Conservation (phyloP, 768 basidiomycete species). For the Dioszegia crocea region DNA sequence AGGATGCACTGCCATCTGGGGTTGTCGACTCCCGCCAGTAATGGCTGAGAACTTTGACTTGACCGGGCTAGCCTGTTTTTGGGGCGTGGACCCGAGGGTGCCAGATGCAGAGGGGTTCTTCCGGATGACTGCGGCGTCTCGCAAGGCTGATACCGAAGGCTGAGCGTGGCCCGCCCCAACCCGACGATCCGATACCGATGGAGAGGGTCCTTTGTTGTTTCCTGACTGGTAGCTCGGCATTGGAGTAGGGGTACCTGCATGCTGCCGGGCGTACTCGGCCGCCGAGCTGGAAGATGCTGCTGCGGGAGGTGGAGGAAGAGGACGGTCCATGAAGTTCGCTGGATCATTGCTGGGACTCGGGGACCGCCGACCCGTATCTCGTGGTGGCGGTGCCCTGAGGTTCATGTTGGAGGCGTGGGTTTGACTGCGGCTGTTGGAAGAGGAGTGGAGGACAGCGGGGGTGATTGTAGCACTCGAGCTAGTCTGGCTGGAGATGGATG, state of each 20-base stretch:
- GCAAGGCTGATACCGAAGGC: background rate
- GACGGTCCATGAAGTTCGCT: slow-evolving; percentile 30
- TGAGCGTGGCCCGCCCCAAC: background rate
- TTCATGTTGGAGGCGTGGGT: slow-evolving; percentile 18
- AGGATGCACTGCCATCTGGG: slow-evolving; percentile 24
- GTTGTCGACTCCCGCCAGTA: slow-evolving; percentile 12
- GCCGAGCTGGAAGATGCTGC: slow-evolving; percentile 29
- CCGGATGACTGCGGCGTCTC: background rate
- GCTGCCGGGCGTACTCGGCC: slow-evolving; percentile 28
- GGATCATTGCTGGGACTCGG: slow-evolving; percentile 38
- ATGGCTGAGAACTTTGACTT: slow-evolving; percentile 36
- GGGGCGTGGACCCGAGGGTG: background rate
- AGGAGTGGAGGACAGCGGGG: slow-evolving; percentile 1
- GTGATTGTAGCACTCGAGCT: slow-evolving; percentile 27
- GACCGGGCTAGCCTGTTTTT: slow-evolving; percentile 28
- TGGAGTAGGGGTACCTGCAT: slow-evolving; percentile 15
- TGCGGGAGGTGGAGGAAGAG: slow-evolving; percentile 33
- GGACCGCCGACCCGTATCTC: slow-evolving; percentile 31
- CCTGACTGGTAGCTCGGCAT: slow-evolving; percentile 14
- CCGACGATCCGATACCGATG: slow-evolving; percentile 3
- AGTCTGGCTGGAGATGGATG: slow-evolving; percentile 4
- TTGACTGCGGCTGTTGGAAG: slow-evolving; percentile 6
- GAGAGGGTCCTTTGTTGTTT: slow-evolving; percentile 16
- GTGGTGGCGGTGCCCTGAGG: slow-evolving; percentile 33
- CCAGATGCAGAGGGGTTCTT: background rate